Evolutionary conservation across 805 yeast species (phyloP).

Genomic region (Candida fluviatilis): DNA sequence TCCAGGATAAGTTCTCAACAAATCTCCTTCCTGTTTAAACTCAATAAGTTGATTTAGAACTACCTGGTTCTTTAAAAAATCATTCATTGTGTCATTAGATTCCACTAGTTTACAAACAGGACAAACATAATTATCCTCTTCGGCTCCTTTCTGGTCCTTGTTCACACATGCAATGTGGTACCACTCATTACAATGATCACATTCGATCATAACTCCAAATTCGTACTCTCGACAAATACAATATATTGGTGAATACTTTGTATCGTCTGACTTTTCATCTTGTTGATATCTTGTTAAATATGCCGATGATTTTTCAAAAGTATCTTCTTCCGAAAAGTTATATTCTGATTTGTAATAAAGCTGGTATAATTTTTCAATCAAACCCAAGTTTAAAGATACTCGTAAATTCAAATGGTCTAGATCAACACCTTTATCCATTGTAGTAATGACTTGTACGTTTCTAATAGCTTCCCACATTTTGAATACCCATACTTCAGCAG

Average conservation of each 20-base stretch:
- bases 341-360: slow-evolving; percentile 18
- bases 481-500: slow-evolving; percentile 22
- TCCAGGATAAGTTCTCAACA: slow-evolving; percentile 16
- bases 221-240: slow-evolving; percentile 65
- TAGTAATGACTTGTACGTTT: slow-evolving; percentile 13
- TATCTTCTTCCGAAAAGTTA: slow-evolving; percentile 27
- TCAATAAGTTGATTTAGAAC: slow-evolving; percentile 11
- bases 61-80: slow-evolving; percentile 11
- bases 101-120: slow-evolving; percentile 28
- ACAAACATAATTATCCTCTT: slow-evolving; percentile 24
- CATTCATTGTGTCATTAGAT: slow-evolving; percentile 13
- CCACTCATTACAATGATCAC: slow-evolving; percentile 72
- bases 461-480: slow-evolving; percentile 13
- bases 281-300: slow-evolving; percentile 10
- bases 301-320: slow-evolving; percentile 22
- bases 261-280: slow-evolving; percentile 10
- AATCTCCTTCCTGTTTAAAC: slow-evolving; percentile 8
- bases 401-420: slow-evolving; percentile 14
- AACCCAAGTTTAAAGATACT: slow-evolving; percentile 14
- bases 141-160: slow-evolving; percentile 9
- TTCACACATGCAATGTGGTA: slow-evolving; percentile 60
- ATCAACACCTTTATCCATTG: slow-evolving; percentile 13
- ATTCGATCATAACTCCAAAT: slow-evolving; percentile 61
- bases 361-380: slow-evolving; percentile 17
- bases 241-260: slow-evolving; percentile 25